Evolutionary conservation across 1,284 basidiomycete species (phyloP), one percentile per base, ranked within the genome.

Genomic region (Cutaneotrichosporon arboriforme): DNA sequence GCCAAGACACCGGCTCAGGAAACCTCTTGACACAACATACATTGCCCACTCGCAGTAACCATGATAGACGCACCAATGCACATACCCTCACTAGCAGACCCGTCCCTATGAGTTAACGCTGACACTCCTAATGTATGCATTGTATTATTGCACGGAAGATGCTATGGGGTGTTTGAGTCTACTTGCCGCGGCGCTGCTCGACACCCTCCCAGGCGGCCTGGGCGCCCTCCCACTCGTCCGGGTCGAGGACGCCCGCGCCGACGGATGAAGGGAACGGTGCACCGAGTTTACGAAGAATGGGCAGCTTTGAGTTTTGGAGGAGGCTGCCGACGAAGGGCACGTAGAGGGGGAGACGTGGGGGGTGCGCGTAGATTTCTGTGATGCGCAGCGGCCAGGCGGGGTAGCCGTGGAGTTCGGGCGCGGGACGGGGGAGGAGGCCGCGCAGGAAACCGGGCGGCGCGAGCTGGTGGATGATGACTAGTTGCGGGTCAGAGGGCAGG

Each of bases 311-410:
- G 51, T 52, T 54, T 22, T 54, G 52, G 36, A 61, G 54, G 26
- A 57, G 49, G 39, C n/a, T 18, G 39, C 54, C 54, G 17, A 60
- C 39, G 17, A 55, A 56, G 21, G 53, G 51, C 26, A 61, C 21
- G 48, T 57, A 53, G 38, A 61, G 49, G 8, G 66, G 66, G 14
- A 66, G 58, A 2, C 64, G 58, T 2, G 56, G 59, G 1, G 66
- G 63, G 34, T 59, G 61, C 45, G 63, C 57, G 54, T 68, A 70
- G 50, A 70, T 68, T 51, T 70, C 68, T 4, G 67, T 64, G 35
- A 70, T 63, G 18, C 68, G 61, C 18, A 70, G 51, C 20, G 59
- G 51, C 68, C 68, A 70, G 46, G 65, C 66, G 1, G 68, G 68
- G 52, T 65, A 70, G 9, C 67, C 66, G 56, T 61, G 61, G 12